Evolutionary conservation across 441 rosid species (phyloP), one percentile per base, ranked within the genome.

Genomic region (Dalechampia spathulata): DNA sequence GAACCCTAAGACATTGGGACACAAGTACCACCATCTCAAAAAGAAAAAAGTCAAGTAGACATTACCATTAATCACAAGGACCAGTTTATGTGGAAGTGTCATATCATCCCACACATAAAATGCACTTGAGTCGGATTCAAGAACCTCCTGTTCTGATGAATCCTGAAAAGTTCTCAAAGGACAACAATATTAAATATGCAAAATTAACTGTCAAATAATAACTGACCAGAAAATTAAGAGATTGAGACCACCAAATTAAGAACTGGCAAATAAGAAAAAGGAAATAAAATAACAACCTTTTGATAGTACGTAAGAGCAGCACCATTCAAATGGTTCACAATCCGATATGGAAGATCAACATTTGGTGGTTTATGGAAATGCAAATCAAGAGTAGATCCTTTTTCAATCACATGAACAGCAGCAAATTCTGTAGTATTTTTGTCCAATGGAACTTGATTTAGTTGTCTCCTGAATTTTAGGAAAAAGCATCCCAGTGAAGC

Each of bases 81-180:
- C 73, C 69, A 93, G 78, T 74, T 80, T 93, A 72, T 68, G 97
- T 13, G 99, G 96, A 79, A 82, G 96, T 55, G 87, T 83, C 73
- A 75, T 61, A 87, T 89, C 91, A 78, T 89, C 97, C 97, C 99
- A 93, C 63, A 79, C 94, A 75, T 89, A 93, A 71, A 78, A 82
- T 65, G 69, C 74, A 70, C 76, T 66, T 72, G 74, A 58, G 61
- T 72, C 83, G 61, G 97, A 79, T 69, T 76, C 86, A 70, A 93
- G 96, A 73, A 87, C 72, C 75, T 89, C 99, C 34, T 48, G 65
- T 76, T 82, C 89, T 56, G 86, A 73, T 61, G 97, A 80, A 71
- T 83, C 90, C 99, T 93, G 83, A 46, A 76, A 52, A 54, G 44
- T 61, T 71, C 36, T 62, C 37, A 45, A 62, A 55, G 51, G 47